These are phyloP conservation scores for Sugiyamaella grinbergsii DNA, from an alignment of 1,139 yeast genomes.

Conservation along the genomic window DNA sequence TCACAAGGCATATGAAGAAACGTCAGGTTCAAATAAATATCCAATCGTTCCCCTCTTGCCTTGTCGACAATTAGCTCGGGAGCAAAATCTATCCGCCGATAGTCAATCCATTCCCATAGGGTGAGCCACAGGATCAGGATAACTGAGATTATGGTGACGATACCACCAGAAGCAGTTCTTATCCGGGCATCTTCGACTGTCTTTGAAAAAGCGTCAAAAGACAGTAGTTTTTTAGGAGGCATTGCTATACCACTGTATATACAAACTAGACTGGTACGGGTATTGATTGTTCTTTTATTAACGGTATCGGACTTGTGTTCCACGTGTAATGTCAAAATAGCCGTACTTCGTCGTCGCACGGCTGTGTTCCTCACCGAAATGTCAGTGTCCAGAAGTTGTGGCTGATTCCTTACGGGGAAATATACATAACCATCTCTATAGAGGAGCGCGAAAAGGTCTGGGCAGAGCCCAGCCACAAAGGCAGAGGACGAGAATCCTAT, in stretches of 20 bases:
- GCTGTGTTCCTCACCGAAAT: neutral
- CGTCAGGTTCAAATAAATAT: constrained; percentile 75
- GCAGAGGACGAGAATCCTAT: too few relatives aligned
- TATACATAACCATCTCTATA: neutral
- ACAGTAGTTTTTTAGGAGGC: constrained; percentile 47
- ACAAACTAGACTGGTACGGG: too few relatives aligned
- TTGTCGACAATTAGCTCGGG: constrained; percentile 91
- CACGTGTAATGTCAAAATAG: neutral
- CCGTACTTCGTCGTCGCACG: neutral
- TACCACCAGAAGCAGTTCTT: constrained; percentile 85
- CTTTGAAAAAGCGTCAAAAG: constrained; percentile 88
- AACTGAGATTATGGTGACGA: constrained; percentile 74
- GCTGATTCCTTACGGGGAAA: too few relatives aligned
- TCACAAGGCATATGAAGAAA: constrained; percentile 89
- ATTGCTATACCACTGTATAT: constrained; percentile 11
- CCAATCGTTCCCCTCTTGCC: constrained; percentile 73
- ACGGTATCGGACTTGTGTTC: too few relatives aligned
- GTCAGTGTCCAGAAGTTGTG: neutral
- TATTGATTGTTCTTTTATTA: too few relatives aligned
- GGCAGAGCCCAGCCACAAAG: too few relatives aligned
- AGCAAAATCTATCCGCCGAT: constrained; percentile 62
- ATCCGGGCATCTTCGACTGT: constrained; percentile 93
- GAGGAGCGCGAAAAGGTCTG: too few relatives aligned
- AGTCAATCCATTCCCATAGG: constrained; percentile 74
- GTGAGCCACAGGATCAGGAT: constrained; percentile 63